These are phyloP conservation scores for Vigna hirtella DNA, from an alignment of 306 rosid species.

Conservation along the genomic window DNA sequence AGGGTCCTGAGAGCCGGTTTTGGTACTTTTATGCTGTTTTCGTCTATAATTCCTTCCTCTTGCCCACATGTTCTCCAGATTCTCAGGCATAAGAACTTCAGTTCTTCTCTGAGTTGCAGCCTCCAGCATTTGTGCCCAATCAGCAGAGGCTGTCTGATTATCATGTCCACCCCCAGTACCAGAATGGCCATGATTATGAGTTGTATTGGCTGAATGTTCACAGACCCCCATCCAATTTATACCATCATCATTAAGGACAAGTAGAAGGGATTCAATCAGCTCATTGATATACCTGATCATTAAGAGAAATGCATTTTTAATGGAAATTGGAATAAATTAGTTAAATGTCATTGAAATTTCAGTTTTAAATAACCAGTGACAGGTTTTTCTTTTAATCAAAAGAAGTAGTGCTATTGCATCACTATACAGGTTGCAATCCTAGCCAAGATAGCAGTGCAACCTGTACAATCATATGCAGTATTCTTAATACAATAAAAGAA, in stretches of 20 bases:
- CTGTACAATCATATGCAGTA: no score
- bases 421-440: no score
- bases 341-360: conserved; percentile 2
- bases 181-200: conserved; percentile 58
- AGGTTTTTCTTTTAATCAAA: no score
- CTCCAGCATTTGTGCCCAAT: conserved; percentile 82
- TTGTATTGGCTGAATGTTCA: conserved; percentile 57
- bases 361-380: not conserved
- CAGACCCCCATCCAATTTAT: conserved; percentile 44
- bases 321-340: conserved; percentile 22
- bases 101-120: conserved; percentile 94
- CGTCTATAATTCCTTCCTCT: conserved; percentile 87
- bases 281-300: conserved; percentile 86
- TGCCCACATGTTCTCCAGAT: conserved; percentile 99
- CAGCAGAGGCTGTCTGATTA: conserved; percentile 61
- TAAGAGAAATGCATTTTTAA: conserved; percentile 34
- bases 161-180: conserved; percentile 39
- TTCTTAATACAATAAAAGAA: no score
- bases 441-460: no score
- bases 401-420: no score
- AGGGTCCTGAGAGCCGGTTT: conserved; percentile 51
- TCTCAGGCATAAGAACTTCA: conserved; percentile 94
- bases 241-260: conserved; percentile 59
- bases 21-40: conserved; percentile 58
- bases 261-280: conserved; percentile 74